Percentiles rank a stretch among this genome's conserved stretches.
phyloP scores from a whole-genome alignment of 768 basidiomycete genomes.

The Suillus subluteus region DNA sequence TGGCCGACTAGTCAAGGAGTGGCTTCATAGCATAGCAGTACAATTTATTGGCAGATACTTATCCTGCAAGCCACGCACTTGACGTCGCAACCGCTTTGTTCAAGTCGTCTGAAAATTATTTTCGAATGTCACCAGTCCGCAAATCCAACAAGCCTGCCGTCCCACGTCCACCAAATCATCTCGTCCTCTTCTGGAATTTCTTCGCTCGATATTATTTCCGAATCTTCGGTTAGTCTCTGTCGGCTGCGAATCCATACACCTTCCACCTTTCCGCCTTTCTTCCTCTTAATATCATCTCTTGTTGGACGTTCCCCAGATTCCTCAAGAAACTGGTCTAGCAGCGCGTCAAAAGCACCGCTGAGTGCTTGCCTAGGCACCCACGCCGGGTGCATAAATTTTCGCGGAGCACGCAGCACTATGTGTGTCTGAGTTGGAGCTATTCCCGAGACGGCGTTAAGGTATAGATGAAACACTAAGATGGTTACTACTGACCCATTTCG shows the following conservation, averaged over 20 bases:
- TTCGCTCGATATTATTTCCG: constrained; percentile 14
- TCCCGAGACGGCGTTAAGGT: neutral
- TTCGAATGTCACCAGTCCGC: constrained; percentile 42
- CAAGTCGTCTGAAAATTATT: neutral
- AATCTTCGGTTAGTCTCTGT: constrained; percentile 11
- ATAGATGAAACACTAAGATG: neutral
- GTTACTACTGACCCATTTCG: constrained; percentile 40
- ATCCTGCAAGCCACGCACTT: neutral
- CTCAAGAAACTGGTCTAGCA: constrained; percentile 39
- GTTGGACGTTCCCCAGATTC: constrained; percentile 22
- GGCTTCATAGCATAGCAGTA: neutral
- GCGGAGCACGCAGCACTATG: constrained; percentile 49
- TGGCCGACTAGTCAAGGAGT: neutral
- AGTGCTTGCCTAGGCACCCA: constrained; percentile 53
- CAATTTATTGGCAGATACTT: neutral
- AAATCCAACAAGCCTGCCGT: constrained; percentile 51
- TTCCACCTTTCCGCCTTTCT: constrained; percentile 34
- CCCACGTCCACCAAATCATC: constrained; percentile 57
- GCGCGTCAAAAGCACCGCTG: constrained; percentile 39
- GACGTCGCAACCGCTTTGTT: neutral
- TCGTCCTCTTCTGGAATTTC: constrained; percentile 45
- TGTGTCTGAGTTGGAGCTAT: constrained; percentile 54
- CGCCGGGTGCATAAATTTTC: constrained; percentile 48
- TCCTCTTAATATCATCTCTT: constrained; percentile 29
- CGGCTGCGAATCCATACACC: constrained; percentile 46